These are phyloP conservation scores for Rhazya stricta DNA, from an alignment of 257 asterid genomes.

Conservation along the genomic window DNA sequence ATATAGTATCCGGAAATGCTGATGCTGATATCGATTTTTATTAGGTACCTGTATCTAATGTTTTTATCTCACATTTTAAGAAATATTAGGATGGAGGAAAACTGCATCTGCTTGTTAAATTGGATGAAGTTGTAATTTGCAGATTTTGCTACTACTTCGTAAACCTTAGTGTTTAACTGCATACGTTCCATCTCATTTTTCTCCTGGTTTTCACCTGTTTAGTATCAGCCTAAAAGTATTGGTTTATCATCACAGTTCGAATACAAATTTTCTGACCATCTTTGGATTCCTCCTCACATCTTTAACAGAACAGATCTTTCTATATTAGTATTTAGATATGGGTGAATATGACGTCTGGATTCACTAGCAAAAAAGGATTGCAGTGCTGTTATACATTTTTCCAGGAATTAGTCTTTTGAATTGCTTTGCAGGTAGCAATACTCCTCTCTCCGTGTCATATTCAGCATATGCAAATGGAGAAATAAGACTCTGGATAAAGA, in stretches of 20 bases:
- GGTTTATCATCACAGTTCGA: neutral
- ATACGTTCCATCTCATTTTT: neutral
- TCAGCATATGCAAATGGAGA: too few species aligned
- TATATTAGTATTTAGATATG: neutral
- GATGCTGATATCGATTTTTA: neutral
- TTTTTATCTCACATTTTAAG: neutral
- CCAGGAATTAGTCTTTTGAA: neutral
- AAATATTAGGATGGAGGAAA: neutral
- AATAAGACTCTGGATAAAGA: neutral
- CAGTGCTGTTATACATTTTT: neutral
- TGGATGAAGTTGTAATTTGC: neutral
- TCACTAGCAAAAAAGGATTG: neutral
- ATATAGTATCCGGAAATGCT: neutral
- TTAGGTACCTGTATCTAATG: constrained; percentile 2
- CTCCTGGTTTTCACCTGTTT: neutral
- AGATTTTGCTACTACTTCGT: neutral
- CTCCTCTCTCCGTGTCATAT: neutral
- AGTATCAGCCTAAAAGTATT: neutral
- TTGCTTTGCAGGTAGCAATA: neutral
- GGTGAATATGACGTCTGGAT: neutral
- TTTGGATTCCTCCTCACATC: neutral
- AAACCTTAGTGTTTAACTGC: neutral
- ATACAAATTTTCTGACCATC: neutral
- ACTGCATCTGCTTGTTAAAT: neutral
- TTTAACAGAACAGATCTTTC: neutral